These are phyloP conservation scores for Ogataea salicorniae DNA, from an alignment of 805 yeast genomes.

Conservation along the genomic window DNA sequence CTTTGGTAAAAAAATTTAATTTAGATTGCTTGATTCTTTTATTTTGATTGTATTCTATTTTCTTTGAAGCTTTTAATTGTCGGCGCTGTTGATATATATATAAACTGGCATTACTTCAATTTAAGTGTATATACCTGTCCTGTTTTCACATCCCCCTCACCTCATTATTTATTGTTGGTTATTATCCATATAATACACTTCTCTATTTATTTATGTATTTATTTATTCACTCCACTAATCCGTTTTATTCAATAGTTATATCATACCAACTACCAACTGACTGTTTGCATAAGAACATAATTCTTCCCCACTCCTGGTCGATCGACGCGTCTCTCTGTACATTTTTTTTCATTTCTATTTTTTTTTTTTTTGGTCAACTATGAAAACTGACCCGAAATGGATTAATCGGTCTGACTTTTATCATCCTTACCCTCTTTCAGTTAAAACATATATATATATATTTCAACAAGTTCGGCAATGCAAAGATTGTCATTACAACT, in stretches of 20 bases:
- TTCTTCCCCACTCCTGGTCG: not conserved
- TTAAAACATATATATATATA: too few species aligned
- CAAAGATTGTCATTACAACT: too few species aligned
- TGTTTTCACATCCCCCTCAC: not conserved
- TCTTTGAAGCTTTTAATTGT: not conserved
- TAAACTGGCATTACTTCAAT: not conserved
- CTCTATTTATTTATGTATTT: not conserved
- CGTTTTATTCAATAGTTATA: not conserved
- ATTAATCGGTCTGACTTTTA: too few species aligned
- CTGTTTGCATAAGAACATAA: not conserved
- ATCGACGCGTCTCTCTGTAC: too few species aligned
- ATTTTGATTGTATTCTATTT: not conserved
- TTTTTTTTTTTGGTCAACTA: too few species aligned
- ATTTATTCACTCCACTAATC: not conserved
- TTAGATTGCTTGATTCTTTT: not conserved
- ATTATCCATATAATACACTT: not conserved
- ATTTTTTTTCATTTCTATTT: too few species aligned
- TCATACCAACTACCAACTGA: too few species aligned
- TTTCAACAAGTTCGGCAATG: too few species aligned
- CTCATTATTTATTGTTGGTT: not conserved
- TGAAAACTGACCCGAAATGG: too few species aligned
- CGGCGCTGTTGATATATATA: not conserved
- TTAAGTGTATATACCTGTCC: too few species aligned
- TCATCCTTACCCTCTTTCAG: too few species aligned
- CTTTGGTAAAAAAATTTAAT: slow-evolving; percentile 57